These are phyloP conservation scores for Strobilomyces confusus DNA, from an alignment of 768 basidiomycete species.

Conservation along the genomic window DNA sequence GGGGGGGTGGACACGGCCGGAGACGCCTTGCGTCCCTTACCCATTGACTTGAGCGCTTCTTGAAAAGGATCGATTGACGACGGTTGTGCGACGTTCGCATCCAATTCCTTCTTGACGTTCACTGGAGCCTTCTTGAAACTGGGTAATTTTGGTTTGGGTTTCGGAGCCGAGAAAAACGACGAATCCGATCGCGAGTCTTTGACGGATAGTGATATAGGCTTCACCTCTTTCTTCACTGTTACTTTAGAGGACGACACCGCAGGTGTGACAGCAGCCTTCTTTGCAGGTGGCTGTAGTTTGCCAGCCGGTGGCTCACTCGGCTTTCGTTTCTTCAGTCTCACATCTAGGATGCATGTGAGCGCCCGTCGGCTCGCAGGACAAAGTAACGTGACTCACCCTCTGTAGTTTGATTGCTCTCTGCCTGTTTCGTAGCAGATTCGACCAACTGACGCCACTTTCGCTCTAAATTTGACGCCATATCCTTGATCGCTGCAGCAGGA, in stretches of 20 bases:
- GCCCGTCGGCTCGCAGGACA: constrained; percentile 22
- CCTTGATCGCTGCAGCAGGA: constrained; percentile 74
- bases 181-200: constrained; percentile 84
- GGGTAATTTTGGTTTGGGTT: constrained; percentile 78
- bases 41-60: constrained; percentile 75
- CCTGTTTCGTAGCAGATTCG: constrained; percentile 44
- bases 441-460: constrained; percentile 74
- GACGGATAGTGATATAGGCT: constrained; percentile 34
- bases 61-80: constrained; percentile 78
- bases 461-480: constrained; percentile 87
- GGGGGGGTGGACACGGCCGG: constrained; percentile 62
- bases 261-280: constrained; percentile 54
- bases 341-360: constrained; percentile 38
- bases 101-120: constrained; percentile 47
- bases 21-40: constrained; percentile 56
- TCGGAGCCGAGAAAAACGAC: constrained; percentile 85
- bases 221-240: constrained; percentile 56
- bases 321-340: constrained; percentile 74
- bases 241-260: constrained; percentile 24
- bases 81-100: constrained; percentile 65
- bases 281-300: constrained; percentile 53
- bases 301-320: constrained; percentile 45
- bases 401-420: constrained; percentile 34
- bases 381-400: constrained; percentile 76
- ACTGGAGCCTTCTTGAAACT: constrained; percentile 78